Percentiles rank a stretch among this genome's conserved stretches.
Evolutionary conservation across 257 asterid genomes (phyloP).

Genomic region (Jacaranda copaia): DNA sequence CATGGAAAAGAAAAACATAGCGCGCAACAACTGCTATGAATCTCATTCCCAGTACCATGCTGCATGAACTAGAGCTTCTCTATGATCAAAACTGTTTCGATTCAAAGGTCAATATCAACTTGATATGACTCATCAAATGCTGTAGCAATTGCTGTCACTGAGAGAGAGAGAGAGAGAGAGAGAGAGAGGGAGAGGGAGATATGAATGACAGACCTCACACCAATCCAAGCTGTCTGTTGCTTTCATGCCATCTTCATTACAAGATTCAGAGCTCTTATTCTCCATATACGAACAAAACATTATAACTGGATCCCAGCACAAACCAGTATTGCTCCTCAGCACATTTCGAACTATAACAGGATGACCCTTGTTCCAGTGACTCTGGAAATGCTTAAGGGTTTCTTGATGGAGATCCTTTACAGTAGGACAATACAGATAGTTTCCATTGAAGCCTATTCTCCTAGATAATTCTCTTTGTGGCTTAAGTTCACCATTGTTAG

Average conservation of each 20-base stretch:
- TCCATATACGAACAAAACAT: conserved; percentile 85
- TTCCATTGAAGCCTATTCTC: conserved; percentile 58
- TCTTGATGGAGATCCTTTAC: conserved; percentile 68
- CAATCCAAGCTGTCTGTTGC: conserved; percentile 72
- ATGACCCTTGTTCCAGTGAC: conserved; percentile 90
- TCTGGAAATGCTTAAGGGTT: conserved; percentile 80
- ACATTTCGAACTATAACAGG: conserved; percentile 88
- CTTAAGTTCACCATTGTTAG: conserved; percentile 43
- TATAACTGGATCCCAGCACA: conserved; percentile 87
- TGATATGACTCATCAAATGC: conserved; percentile 20
- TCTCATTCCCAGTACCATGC: conserved; percentile 24
- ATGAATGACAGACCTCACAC: conserved; percentile 84
- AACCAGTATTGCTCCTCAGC: conserved; percentile 51
- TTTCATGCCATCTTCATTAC: conserved; percentile 45
- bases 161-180: not conserved
- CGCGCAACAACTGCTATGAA: not conserved
- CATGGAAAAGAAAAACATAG: conserved; percentile 16
- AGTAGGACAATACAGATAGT: conserved; percentile 72
- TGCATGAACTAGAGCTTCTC: conserved; percentile 5
- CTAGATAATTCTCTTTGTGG: conserved; percentile 47
- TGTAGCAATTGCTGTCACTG: conserved; percentile 26
- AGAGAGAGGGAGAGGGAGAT: conserved; percentile 20
- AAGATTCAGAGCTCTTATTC: conserved; percentile 59
- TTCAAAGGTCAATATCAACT: not conserved
- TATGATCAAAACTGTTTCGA: conserved; percentile 1